A percentile compares a stretch with the other conserved stretches of the same genome.
phyloP scores from a whole-genome alignment of 371 early-diverging fungal species.

The Encephalitozoon cuniculi region DNA sequence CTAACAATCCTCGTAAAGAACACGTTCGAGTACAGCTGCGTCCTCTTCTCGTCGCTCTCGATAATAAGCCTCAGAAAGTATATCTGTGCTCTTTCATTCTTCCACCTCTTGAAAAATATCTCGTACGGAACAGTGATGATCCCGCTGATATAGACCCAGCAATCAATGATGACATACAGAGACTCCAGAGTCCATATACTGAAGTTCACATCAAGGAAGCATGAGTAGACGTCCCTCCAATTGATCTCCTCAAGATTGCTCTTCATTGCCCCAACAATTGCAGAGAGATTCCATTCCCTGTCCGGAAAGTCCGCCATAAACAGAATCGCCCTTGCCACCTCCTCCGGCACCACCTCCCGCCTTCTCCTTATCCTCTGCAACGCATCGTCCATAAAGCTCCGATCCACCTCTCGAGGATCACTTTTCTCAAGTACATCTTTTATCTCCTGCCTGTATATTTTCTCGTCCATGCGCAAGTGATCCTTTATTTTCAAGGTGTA shows the following conservation, averaged over 20 bases:
- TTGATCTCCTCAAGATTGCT: conserved; percentile 33
- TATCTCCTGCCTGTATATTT: not conserved
- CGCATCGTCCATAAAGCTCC: not conserved
- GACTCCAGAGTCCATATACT: conserved; percentile 31
- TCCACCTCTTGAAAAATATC: conserved; percentile 51
- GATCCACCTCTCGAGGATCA: conserved; percentile 11
- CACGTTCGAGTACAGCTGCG: conserved; percentile 39
- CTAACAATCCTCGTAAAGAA: conserved; percentile 39
- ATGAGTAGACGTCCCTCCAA: conserved; percentile 49
- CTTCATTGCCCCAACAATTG: conserved; percentile 33
- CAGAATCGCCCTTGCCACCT: conserved; percentile 44
- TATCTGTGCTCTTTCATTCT: conserved; percentile 32
- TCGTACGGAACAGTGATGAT: conserved; percentile 54
- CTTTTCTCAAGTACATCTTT: conserved; percentile 20
- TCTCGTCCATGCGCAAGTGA: conserved; percentile 6
- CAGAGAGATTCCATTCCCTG: conserved; percentile 35
- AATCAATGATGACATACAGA: conserved; percentile 45
- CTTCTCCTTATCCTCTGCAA: conserved; percentile 18
- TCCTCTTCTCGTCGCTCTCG: conserved; percentile 30
- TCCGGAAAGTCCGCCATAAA: conserved; percentile 43
- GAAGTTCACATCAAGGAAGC: conserved; percentile 30
- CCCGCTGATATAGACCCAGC: conserved; percentile 42
- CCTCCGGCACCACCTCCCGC: conserved; percentile 25
- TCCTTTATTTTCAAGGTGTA: not conserved
- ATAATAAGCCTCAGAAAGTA: conserved; percentile 43